Evolutionary conservation across 2,329 filamentous ascomycete genomes (phyloP).

Genomic region (Xylogone sp.): DNA sequence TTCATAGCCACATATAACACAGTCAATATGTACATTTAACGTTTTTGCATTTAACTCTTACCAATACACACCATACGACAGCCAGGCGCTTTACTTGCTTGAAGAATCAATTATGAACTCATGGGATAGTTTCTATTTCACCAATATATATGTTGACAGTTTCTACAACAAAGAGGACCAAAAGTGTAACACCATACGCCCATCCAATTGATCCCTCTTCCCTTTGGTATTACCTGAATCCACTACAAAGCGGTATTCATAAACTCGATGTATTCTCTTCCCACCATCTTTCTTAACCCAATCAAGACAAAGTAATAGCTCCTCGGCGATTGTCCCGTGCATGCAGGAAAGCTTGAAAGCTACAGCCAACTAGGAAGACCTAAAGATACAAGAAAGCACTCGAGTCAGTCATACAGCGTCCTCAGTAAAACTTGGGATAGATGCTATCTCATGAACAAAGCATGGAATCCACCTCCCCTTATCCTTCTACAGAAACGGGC

Average conservation of each 20-base stretch:
- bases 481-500: neutral
- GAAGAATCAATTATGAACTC: no score
- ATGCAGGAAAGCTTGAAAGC: constrained; percentile 83
- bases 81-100: no score
- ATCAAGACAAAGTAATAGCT: constrained; percentile 65
- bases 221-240: neutral
- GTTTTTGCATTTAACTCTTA: no score
- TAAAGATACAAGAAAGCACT: constrained; percentile 29
- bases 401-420: no score
- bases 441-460: no score
- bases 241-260: neutral
- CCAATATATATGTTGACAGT: neutral
- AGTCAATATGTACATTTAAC: no score
- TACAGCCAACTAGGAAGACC: constrained; percentile 90
- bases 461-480: neutral
- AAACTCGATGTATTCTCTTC: neutral
- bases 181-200: neutral
- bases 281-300: neutral
- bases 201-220: neutral
- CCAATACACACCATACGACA: no score
- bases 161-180: neutral
- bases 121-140: neutral
- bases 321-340: constrained; percentile 77
- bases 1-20: no score
- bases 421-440: no score